Percentiles rank a stretch among this genome's conserved stretches.
Conservation (phyloP, 352 stramenopile genomes). For the Thalassiosira gravida region DNA sequence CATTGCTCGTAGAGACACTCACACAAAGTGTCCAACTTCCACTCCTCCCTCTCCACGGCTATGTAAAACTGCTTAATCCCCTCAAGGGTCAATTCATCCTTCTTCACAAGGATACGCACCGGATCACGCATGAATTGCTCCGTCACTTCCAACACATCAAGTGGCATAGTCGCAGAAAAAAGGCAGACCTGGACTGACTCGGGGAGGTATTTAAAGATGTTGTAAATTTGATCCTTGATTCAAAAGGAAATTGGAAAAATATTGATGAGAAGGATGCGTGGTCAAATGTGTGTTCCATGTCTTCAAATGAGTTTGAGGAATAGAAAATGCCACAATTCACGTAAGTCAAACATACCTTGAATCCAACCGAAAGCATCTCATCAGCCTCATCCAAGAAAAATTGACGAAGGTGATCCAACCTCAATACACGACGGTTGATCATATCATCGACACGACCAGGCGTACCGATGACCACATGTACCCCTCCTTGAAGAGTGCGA, state of each 20-base stretch:
- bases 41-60: constrained; percentile 97
- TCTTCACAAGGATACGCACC: constrained; percentile 99
- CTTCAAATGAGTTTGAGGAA: too few species aligned
- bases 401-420: constrained; percentile 93
- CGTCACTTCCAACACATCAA: constrained; percentile 98
- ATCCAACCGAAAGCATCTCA: constrained; percentile 98
- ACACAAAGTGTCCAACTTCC: constrained; percentile 99
- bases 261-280: too few species aligned
- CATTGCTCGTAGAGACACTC: background rate
- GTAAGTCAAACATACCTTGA: too few species aligned
- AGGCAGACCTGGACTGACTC: constrained; percentile 96
- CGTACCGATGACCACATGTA: constrained; percentile 98
- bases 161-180: constrained; percentile 99
- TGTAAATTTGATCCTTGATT: constrained; percentile 99
- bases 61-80: constrained; percentile 99
- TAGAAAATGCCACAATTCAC: too few species aligned
- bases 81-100: constrained; percentile 98
- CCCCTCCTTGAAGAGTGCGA: constrained; percentile 94
- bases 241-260: too few species aligned
- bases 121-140: constrained; percentile 98
- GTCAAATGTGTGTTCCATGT: too few species aligned
- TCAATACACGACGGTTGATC: constrained; percentile 96
- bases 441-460: constrained; percentile 98
- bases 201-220: constrained; percentile 99
- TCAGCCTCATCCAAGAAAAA: constrained; percentile 99